Evolutionary conservation across 129 eudicot genomes (phyloP).

Genomic region (Flaveria robusta): DNA sequence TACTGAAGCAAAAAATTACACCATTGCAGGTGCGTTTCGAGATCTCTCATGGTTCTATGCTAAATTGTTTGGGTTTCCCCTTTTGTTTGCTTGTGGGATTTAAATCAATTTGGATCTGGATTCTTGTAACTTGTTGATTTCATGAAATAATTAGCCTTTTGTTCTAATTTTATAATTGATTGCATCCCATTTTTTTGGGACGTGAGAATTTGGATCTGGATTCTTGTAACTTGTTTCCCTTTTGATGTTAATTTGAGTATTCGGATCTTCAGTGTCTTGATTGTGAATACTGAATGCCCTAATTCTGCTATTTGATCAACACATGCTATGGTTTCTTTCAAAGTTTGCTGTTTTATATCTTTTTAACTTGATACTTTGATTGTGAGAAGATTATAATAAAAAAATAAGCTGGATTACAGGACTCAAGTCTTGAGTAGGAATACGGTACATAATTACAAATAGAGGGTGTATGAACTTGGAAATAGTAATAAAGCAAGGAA

Average conservation of each 20-base stretch:
- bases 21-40: not conserved
- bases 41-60: not conserved
- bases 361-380: not conserved
- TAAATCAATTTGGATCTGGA: not conserved
- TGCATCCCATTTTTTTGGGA: not conserved
- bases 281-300: slow-evolving; percentile 8
- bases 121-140: too few species aligned
- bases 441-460: too few species aligned
- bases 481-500: too few species aligned
- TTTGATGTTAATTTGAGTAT: slow-evolving; percentile 5
- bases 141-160: not conserved
- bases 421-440: too few species aligned
- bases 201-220: slow-evolving; percentile 17
- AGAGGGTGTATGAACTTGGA: too few species aligned
- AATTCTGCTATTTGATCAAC: not conserved
- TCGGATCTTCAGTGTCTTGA: slow-evolving; percentile 12
- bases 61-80: not conserved
- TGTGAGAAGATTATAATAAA: not conserved
- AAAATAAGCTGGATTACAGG: not conserved
- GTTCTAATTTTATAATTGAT: not conserved
- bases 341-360: not conserved
- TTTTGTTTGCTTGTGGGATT: not conserved
- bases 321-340: not conserved
- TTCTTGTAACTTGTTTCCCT: not conserved
- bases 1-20: not conserved